phyloP scores from a whole-genome alignment of 768 basidiomycete species.

The Nevesoporus exiguus region DNA sequence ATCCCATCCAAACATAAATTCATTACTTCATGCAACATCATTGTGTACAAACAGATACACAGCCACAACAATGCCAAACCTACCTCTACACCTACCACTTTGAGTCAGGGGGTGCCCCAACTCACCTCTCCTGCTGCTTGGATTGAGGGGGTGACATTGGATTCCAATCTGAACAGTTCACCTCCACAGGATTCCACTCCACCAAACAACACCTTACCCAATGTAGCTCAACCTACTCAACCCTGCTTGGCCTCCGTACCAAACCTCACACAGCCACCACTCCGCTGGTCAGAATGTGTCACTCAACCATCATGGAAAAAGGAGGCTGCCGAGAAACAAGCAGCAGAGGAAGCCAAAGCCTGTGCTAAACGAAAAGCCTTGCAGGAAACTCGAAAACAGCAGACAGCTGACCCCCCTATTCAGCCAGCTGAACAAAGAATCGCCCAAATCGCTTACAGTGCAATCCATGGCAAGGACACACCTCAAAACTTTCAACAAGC shows the following conservation, averaged over 20 bases:
- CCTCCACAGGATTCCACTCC: neutral
- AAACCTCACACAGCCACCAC: too few species aligned
- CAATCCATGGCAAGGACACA: too few species aligned
- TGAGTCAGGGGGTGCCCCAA: neutral
- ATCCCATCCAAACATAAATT: neutral
- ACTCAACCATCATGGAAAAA: too few species aligned
- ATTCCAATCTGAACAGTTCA: neutral
- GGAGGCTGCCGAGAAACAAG: neutral
- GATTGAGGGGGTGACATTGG: neutral
- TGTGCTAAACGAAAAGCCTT: too few species aligned
- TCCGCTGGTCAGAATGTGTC: neutral
- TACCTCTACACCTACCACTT: neutral
- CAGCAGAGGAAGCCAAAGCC: neutral
- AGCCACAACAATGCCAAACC: neutral
- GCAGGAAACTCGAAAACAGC: too few species aligned
- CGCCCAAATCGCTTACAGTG: too few species aligned
- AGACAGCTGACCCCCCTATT: too few species aligned
- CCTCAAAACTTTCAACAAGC: too few species aligned
- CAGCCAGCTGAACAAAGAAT: neutral
- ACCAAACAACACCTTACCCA: too few species aligned
- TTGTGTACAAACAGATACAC: neutral
- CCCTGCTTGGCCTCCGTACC: too few species aligned
- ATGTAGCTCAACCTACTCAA: neutral
- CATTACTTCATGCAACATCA: neutral
- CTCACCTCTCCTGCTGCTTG: neutral